Conservation (phyloP, 192 early-diverging fungal genomes). For the Gigaspora rosea region DNA sequence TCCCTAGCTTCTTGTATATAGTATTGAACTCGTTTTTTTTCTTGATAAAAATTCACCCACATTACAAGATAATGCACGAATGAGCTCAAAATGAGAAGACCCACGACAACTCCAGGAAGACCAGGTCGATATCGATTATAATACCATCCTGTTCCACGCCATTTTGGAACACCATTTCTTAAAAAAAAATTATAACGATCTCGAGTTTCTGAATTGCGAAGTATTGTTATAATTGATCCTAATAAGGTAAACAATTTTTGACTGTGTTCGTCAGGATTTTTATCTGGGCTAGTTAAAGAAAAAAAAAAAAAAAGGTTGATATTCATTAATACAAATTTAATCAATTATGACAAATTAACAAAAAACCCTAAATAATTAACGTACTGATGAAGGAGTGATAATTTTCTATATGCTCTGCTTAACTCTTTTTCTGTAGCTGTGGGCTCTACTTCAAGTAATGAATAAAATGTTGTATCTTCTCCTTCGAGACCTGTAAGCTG, state of each 20-base stretch:
- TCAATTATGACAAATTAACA: not conserved
- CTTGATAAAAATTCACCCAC: conserved; percentile 61
- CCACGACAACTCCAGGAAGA: conserved; percentile 56
- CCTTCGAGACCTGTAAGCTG: conserved; percentile 63
- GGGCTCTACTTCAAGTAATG: conserved; percentile 57
- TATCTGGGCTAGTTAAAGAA: conserved; percentile 60
- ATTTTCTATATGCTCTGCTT: conserved; percentile 66
- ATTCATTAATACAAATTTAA: not conserved
- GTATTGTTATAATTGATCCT: conserved; percentile 63
- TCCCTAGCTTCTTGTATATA: conserved; percentile 32
- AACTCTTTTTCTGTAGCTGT: conserved; percentile 59
- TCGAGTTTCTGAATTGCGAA: conserved; percentile 61
- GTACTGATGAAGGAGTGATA: conserved; percentile 68
- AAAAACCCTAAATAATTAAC: conserved; percentile 20
- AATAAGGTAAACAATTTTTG: conserved; percentile 66
- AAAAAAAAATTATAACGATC: conserved; percentile 80
- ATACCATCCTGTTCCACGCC: conserved; percentile 76
- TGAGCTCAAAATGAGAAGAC: conserved; percentile 55
- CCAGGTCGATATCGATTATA: conserved; percentile 76
- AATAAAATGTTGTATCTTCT: conserved; percentile 64
- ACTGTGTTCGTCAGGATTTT: conserved; percentile 57
- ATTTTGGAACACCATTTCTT: conserved; percentile 78
- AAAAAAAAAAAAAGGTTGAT: not conserved
- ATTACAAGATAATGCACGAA: conserved; percentile 68
- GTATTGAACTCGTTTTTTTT: conserved; percentile 55